Evolutionary conservation across 441 rosid species (phyloP), one percentile per base, ranked within the genome.

Genomic region (Aleurites moluccanus): DNA sequence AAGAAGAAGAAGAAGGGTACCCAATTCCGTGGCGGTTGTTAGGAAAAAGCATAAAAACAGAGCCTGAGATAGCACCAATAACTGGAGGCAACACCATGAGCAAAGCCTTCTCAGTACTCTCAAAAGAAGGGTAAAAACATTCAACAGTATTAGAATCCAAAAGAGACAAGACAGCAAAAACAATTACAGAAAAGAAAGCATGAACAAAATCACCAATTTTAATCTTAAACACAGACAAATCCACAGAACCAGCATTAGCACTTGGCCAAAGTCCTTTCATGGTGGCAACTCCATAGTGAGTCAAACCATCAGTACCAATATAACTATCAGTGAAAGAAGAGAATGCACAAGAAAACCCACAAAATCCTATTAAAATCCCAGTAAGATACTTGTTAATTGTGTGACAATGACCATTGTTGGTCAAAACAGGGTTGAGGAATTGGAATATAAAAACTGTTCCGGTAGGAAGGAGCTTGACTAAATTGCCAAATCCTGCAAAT

Each of bases 371-470:
- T 30, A 92, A 89, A 68, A 87, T 71, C 40, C 84, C 82, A 6
- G 88, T 86, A 25, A 89, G 74, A 83, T 81, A 82, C 83, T 88
- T 88, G 83, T 91, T 85, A 64, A 79, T 21, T 44, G 82, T 7
- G 75, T 62, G 67, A 71, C 98, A 94, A 0, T 81, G 67, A 16
- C 98, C 98, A 13, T 80, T 86, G 88, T 94, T 86, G 90, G 97
- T 83, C 21, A 92, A 9, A 72, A 92, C 87, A 75, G 97, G 97
- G 84, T 88, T 92, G 11, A 94, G 86, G 87, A 91, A 92, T 64
- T 91, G 97, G 77, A 86, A 94, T 68, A 85, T 11, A 83, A 94
- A 94, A 69, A 92, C 96, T 0, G 97, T 92, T 75, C 97, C 98
- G 9, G 97, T 91, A 0, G 98, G 98, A 45, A 94, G 97, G 76